Base-by-base conservation (phyloP, 2,329 filamentous ascomycete species). In the Talaromyces atroroseus region DNA sequence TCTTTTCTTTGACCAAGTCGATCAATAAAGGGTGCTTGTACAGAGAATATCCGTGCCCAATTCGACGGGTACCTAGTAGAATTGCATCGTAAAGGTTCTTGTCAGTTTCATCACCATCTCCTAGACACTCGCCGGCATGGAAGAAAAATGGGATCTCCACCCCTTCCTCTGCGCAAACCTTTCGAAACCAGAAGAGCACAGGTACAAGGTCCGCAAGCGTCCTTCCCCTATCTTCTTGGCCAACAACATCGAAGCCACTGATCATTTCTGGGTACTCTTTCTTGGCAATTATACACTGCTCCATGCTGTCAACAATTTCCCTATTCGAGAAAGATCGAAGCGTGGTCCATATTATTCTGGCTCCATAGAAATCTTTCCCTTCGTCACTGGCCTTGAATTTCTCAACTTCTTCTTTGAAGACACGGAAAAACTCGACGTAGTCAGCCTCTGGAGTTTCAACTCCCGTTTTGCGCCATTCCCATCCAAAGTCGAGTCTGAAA, bases 121-220 rank as follows among this genome's bases (percentile, higher is more conserved):
- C 90, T 0, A 95, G 82, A 34, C 85, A 90, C 73, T 96, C 92
- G 61, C 92, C 92, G 0, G 92, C 92, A 70, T 96, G 92, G 76
- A 97, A 95, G 78, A 95, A 95, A 77, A 96, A 96, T 0, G 92
- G 92, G 10, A 99, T 85, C 50, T 90, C 84, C 38, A 96, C 82
- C 2, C 82, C 84, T 65, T 90, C 86, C 66, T 89, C 80, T 0
- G 83, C 82, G 69, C 91, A 96, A 64, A 87, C 83, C 71, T 92
- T 92, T 61, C 86, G 86, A 80, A 97, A 96, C 90, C 90, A 96
- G 72, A 96, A 92, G 0, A 97, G 77, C 66, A 95, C 84, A 0
- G 92, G 91, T 0, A 92, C 80, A 3, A 95, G 75, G 62, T 94
- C 88, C 29, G 81, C 79, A 24, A 96, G 81, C 0, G 90, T 81